A percentile compares a stretch with the other conserved stretches of the same genome.
Conservation (phyloP, 148 eudicot genomes). For the Talinum fruticosum region DNA sequence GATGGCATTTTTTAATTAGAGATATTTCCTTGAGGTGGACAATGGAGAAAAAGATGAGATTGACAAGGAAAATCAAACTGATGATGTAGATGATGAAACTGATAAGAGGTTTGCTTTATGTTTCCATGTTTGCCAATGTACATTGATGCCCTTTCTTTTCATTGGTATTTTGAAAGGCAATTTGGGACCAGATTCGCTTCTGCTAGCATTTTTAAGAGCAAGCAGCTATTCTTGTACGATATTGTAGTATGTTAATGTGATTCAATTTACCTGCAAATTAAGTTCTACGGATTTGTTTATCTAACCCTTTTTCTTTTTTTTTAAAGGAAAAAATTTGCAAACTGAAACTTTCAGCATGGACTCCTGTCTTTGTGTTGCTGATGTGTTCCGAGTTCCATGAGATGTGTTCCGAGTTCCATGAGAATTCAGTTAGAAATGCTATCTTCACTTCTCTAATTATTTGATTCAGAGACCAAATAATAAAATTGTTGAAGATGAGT, state of each 20-base stretch:
- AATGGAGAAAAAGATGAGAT: slow-evolving; percentile 54
- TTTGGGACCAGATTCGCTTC: not conserved
- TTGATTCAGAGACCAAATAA: not conserved
- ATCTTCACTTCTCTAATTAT: not conserved
- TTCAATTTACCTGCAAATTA: not conserved
- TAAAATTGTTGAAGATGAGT: not conserved
- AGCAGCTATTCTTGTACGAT: not conserved
- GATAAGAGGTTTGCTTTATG: slow-evolving; percentile 53
- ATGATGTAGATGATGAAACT: slow-evolving; percentile 34
- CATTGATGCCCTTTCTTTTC: not conserved
- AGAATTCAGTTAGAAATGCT: not conserved
- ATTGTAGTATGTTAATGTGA: not conserved
- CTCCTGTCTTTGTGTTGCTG: not conserved
- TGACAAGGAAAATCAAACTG: slow-evolving; percentile 36
- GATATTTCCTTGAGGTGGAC: slow-evolving; percentile 84
- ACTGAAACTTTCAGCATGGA: not conserved
- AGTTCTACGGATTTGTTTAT: not conserved
- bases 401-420: not conserved
- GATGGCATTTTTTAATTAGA: slow-evolving; percentile 35
- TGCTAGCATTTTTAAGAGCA: not conserved
- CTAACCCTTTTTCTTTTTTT: not conserved
- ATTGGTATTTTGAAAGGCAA: not conserved
- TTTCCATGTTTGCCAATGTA: not conserved
- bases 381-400: not conserved
- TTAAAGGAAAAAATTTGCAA: not conserved